These are phyloP conservation scores for Populus hybrid DNA, from an alignment of 441 rosid genomes.

Conservation along the genomic window DNA sequence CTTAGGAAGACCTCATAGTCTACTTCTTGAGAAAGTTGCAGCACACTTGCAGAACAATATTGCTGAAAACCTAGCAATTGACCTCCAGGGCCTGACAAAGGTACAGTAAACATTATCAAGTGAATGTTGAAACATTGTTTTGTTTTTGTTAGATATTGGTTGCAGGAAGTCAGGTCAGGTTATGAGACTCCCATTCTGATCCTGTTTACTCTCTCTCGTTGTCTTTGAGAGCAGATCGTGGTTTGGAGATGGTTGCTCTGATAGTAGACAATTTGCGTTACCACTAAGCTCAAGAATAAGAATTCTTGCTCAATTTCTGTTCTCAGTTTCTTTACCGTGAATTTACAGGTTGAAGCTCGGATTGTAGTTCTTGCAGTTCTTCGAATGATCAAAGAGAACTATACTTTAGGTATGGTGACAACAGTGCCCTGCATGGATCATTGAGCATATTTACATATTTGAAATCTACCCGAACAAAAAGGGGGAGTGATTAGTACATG, in stretches of 20 bases:
- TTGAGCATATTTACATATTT: not conserved
- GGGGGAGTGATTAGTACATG: not conserved
- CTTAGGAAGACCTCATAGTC: constrained; percentile 48
- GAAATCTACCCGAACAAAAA: not conserved
- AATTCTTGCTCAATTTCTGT: not conserved
- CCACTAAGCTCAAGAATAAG: not conserved
- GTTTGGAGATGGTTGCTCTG: not conserved
- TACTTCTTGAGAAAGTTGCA: constrained; percentile 80
- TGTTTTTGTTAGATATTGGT: not conserved
- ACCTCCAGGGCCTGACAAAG: constrained; percentile 81
- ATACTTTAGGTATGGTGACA: constrained; percentile 42
- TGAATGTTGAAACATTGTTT: constrained; percentile 9
- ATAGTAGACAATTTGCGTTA: not conserved
- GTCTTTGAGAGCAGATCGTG: not conserved
- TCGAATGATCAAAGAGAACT: constrained; percentile 86
- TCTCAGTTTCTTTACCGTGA: constrained; percentile 19
- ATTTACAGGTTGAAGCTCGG: constrained; percentile 81
- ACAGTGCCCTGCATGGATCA: not conserved
- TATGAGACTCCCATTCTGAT: not conserved
- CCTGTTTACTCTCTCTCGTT: not conserved
- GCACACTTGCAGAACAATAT: constrained; percentile 55
- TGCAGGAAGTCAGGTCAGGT: not conserved
- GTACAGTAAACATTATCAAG: constrained; percentile 43
- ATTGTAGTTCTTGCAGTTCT: constrained; percentile 87
- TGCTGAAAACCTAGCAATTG: constrained; percentile 56